Base-by-base conservation (phyloP, 1,284 basidiomycete genomes). In the Leucoagaricus sp. region DNA sequence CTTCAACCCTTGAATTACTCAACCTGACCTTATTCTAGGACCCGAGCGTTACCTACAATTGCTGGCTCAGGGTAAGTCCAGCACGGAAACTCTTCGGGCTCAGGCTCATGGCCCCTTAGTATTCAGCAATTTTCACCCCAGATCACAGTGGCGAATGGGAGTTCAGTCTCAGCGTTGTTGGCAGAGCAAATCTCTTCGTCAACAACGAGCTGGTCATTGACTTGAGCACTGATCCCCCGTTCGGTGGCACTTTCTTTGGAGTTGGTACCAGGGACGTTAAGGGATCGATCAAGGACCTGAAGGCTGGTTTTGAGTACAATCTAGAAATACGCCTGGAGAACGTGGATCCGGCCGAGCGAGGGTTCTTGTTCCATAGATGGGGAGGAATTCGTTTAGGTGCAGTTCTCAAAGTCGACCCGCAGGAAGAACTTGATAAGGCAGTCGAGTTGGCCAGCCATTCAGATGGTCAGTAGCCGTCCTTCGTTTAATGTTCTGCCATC, bases 361-460 rank as follows among this genome's bases (percentile, higher is more conserved):
- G 72, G 1, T 60, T 58, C 31, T 71, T 70, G 15, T 73, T 75
- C 57, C 62, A 64, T 9, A 73, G 71, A 31, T 74, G 74, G 66
- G 77, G 78, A n/a, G 78, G 77, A 8, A 67, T 83, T 31, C 69
- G 80, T 9, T 60, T 81, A 28, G 81, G 82, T 19, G 81, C 65
- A 0, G 68, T 69, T n/a, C 67, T 64, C 26, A 63, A 68, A 19
- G 60, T 76, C 17, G 65, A 69, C 4, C 67, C 64, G 15, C 69
- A 75, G 4, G 62, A 65, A 33, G 76, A 67, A 6, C 75, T 82
- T 26, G 58, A 68, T 15, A 69, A 76, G 31, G 80, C 81, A 0
- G 76, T 75, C 7, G 57, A 69, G 4, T 36, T 79, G 21, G 80
- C 79, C 1, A 71, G 70, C 56, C 66, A 67, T 7, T 67, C 75